Evolutionary conservation across 805 yeast species (phyloP).

Genomic region (Cyberlindnera saturnus): DNA sequence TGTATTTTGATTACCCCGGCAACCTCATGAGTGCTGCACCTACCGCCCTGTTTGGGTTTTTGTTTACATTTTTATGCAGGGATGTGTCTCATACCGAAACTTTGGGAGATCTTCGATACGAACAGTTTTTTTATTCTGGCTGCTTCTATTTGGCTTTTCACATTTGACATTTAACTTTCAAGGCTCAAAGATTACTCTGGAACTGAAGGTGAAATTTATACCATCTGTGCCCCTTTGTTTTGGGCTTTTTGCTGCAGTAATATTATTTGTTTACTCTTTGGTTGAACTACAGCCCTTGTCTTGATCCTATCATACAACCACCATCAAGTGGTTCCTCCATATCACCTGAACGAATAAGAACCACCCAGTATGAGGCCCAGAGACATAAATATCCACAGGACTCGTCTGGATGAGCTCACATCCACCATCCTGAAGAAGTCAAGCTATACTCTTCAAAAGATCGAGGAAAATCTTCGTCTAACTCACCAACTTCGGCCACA

Average conservation of each 20-base stretch:
- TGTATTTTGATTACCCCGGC: not conserved
- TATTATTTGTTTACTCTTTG: conserved; percentile 3
- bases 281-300: not conserved
- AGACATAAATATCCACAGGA: conserved; percentile 9
- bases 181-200: too few relatives aligned
- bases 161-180: not conserved
- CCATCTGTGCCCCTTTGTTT: too few relatives aligned
- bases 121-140: not conserved
- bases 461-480: conserved; percentile 20
- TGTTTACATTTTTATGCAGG: not conserved
- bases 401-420: conserved; percentile 16
- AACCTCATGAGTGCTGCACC: conserved; percentile 1
- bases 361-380: conserved; percentile 3
- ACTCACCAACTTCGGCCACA: conserved; percentile 18
- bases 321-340: not conserved
- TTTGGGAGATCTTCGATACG: too few relatives aligned
- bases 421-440: conserved; percentile 18
- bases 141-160: not conserved
- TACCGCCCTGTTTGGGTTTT: conserved; percentile 6
- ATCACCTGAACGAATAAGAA: conserved; percentile 2
- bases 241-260: too few relatives aligned
- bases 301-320: not conserved
- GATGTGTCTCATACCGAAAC: not conserved
- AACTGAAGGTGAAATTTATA: too few relatives aligned
- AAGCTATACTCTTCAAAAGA: conserved; percentile 11